Evolutionary conservation across 345 rosid genomes (phyloP).

Genomic region (Murraya paniculata): DNA sequence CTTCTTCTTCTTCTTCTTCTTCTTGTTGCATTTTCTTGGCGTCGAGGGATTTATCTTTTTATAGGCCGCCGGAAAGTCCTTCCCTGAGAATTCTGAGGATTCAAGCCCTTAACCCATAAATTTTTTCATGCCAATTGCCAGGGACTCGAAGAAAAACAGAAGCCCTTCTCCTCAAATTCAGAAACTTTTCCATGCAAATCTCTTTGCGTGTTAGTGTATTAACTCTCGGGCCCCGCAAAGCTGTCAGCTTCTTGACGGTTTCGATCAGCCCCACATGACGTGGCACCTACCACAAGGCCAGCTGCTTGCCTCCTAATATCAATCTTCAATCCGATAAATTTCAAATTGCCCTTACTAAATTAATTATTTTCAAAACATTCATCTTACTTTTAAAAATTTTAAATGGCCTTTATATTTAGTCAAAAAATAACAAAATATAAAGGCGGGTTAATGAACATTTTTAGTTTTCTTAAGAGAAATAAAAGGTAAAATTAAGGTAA

Average conservation of each 20-base stretch:
- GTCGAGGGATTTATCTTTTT: constrained; percentile 24
- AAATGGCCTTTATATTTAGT: no score
- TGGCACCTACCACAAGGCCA: not conserved
- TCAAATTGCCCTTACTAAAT: no score
- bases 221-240: not conserved
- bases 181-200: not conserved
- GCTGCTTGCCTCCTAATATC: not conserved
- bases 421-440: no score
- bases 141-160: not conserved
- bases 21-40: not conserved
- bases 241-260: not conserved
- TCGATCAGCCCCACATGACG: not conserved
- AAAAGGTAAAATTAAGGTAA: no score
- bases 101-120: constrained; percentile 26
- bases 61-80: constrained; percentile 44
- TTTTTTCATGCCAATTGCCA: not conserved
- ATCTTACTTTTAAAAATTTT: no score
- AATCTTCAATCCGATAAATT: no score
- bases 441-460: no score
- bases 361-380: no score
- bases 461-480: no score
- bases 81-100: constrained; percentile 38
- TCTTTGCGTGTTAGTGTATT: not conserved
- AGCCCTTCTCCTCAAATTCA: constrained; percentile 21
- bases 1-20: no score